These are phyloP conservation scores for Panaeolus papilionaceus DNA, from an alignment of 768 basidiomycete species.

Conservation along the genomic window DNA sequence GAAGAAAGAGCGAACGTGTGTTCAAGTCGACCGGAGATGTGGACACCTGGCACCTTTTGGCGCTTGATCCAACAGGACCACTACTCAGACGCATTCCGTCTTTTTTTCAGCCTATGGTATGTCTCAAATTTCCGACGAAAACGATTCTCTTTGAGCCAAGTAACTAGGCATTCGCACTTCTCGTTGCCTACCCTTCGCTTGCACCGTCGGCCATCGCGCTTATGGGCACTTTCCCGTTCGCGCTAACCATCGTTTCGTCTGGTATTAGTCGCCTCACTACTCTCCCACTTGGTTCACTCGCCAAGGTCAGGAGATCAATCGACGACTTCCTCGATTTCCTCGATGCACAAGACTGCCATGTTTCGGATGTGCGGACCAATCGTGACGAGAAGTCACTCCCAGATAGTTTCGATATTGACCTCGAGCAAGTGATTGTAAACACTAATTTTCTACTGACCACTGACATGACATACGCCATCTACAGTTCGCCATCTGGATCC, in stretches of 20 bases:
- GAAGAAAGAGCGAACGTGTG: background rate
- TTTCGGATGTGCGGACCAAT: background rate
- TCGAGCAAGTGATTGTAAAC: background rate
- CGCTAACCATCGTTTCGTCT: background rate
- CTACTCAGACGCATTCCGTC: background rate
- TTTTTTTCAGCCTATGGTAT: background rate
- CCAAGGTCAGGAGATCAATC: background rate
- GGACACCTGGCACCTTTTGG: background rate
- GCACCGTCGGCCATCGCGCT: background rate
- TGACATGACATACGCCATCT: too few species aligned
- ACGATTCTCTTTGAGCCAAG: background rate
- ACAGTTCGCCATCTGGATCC: background rate
- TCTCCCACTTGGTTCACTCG: background rate
- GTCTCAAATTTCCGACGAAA: background rate
- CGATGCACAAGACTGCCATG: background rate
- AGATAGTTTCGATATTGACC: background rate
- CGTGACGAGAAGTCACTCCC: background rate
- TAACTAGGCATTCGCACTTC: background rate
- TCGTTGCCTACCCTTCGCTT: background rate
- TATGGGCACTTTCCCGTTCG: constrained; percentile 3
- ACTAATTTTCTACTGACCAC: too few species aligned
- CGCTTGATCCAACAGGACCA: background rate
- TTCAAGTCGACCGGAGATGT: background rate
- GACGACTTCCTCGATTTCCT: background rate
- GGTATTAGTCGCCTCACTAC: background rate